Conservation (phyloP, 2,329 filamentous ascomycete genomes). For the Chaetomium sp. region DNA sequence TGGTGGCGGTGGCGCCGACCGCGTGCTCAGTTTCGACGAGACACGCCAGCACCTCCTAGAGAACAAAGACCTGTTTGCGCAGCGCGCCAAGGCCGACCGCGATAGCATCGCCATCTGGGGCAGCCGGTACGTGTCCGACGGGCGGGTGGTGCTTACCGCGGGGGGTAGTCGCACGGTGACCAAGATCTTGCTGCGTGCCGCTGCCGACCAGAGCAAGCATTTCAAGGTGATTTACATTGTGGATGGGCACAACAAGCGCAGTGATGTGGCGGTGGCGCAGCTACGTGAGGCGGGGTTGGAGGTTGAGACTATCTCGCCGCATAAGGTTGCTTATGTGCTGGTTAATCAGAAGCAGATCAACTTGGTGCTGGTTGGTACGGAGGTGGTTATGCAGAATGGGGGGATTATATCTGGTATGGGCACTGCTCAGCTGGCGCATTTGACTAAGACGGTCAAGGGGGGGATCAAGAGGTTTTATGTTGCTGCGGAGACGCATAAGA, state of each 20-base stretch:
- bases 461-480: constrained; percentile 65
- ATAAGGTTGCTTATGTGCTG: constrained; percentile 73
- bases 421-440: constrained; percentile 74
- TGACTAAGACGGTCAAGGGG: constrained; percentile 58
- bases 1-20: constrained; percentile 14
- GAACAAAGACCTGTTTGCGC: constrained; percentile 81
- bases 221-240: constrained; percentile 82
- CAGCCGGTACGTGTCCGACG: constrained; percentile 70
- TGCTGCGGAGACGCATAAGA: constrained; percentile 93
- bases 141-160: constrained; percentile 78
- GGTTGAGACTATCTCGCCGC: constrained; percentile 73
- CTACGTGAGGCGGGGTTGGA: constrained; percentile 70
- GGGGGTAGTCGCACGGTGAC: constrained; percentile 82
- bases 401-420: constrained; percentile 87
- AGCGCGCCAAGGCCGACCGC: constrained; percentile 76
- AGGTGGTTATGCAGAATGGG: constrained; percentile 90
- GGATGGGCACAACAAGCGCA: constrained; percentile 51
- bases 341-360: constrained; percentile 59
- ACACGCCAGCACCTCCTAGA: constrained; percentile 76
- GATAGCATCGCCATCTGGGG: constrained; percentile 77
- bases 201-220: constrained; percentile 48
- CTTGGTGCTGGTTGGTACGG: constrained; percentile 60
- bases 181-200: constrained; percentile 66
- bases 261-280: constrained; percentile 61
- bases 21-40: constrained; percentile 63